These are phyloP conservation scores for Pleurotus salmoneostramineus DNA, from an alignment of 768 basidiomycete genomes.

Conservation along the genomic window DNA sequence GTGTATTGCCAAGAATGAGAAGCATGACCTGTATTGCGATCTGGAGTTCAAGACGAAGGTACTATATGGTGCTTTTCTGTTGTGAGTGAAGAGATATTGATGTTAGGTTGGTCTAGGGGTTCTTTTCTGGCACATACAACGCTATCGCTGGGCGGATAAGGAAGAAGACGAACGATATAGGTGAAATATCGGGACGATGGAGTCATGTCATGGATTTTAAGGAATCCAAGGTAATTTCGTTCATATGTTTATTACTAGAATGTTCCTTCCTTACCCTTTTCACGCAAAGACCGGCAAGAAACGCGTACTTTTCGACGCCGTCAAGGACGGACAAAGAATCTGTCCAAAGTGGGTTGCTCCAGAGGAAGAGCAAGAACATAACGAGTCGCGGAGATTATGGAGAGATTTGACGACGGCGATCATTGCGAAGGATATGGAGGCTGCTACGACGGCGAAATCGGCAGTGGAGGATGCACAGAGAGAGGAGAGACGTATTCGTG, in stretches of 20 bases:
- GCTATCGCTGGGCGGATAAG: slow-evolving; percentile 80
- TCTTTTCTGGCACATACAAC: slow-evolving; percentile 97
- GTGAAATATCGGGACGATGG: slow-evolving; percentile 91
- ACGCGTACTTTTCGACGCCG: slow-evolving; percentile 81
- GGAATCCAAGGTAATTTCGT: slow-evolving; percentile 26
- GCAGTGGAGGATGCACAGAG: slow-evolving; percentile 91
- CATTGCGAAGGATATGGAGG: slow-evolving; percentile 85
- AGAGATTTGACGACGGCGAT: slow-evolving; percentile 81
- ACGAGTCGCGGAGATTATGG: slow-evolving; percentile 94
- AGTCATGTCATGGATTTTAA: slow-evolving; percentile 86
- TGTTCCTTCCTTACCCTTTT: neutral
- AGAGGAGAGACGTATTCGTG: slow-evolving; percentile 68
- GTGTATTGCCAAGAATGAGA: slow-evolving; percentile 81
- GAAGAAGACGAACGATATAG: slow-evolving; percentile 58
- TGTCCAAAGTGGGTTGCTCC: slow-evolving; percentile 83
- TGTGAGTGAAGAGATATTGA: neutral
- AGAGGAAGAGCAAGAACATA: slow-evolving; percentile 82
- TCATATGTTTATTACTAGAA: slow-evolving; percentile 37
- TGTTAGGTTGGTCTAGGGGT: slow-evolving; percentile 52
- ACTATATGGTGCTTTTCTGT: neutral
- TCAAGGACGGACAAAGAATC: slow-evolving; percentile 67
- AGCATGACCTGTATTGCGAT: slow-evolving; percentile 69
- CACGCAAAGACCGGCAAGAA: slow-evolving; percentile 54
- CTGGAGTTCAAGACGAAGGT: slow-evolving; percentile 99
- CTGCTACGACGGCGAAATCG: slow-evolving; percentile 86